These are phyloP conservation scores for Magnolia officinalis DNA, from an alignment of 164 flowering plant genomes.

Conservation along the genomic window DNA sequence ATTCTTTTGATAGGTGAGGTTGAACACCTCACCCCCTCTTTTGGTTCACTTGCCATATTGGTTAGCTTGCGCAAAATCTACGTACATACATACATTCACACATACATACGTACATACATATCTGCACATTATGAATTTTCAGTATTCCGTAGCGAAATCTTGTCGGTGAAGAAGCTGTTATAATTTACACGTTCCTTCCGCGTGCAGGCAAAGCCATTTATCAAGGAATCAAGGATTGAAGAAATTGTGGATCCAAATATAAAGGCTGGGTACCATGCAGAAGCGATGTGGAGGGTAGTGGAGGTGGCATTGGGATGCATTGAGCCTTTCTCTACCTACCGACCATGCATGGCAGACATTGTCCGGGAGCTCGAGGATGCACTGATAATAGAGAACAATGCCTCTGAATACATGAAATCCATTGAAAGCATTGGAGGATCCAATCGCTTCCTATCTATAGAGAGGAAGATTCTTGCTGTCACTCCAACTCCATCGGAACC, in stretches of 20 bases:
- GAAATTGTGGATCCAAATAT: slow-evolving; percentile 69
- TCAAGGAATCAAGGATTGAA: slow-evolving; percentile 59
- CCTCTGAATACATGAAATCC: slow-evolving; percentile 79
- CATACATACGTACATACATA: not conserved
- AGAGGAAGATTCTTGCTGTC: slow-evolving; percentile 29
- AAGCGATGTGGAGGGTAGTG: slow-evolving; percentile 83
- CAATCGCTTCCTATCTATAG: slow-evolving; percentile 43
- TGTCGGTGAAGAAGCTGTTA: not conserved
- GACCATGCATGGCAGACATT: slow-evolving; percentile 68
- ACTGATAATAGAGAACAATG: slow-evolving; percentile 76
- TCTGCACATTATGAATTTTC: not conserved
- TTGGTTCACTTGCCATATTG: not conserved
- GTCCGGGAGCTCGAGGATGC: slow-evolving; percentile 87
- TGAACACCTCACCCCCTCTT: not conserved
- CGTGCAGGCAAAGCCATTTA: slow-evolving; percentile 58
- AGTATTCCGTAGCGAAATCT: not conserved
- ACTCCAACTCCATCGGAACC: slow-evolving; percentile 44
- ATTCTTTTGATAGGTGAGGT: no score
- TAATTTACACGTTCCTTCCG: not conserved
- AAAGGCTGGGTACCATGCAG: slow-evolving; percentile 65
- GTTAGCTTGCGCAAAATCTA: not conserved
- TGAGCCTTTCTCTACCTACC: slow-evolving; percentile 57
- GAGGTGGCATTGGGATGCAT: slow-evolving; percentile 67
- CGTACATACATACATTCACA: not conserved
- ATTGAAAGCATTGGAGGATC: slow-evolving; percentile 74